phyloP scores from a whole-genome alignment of 2,329 filamentous ascomycete species.

The Fusarium mangiferae region DNA sequence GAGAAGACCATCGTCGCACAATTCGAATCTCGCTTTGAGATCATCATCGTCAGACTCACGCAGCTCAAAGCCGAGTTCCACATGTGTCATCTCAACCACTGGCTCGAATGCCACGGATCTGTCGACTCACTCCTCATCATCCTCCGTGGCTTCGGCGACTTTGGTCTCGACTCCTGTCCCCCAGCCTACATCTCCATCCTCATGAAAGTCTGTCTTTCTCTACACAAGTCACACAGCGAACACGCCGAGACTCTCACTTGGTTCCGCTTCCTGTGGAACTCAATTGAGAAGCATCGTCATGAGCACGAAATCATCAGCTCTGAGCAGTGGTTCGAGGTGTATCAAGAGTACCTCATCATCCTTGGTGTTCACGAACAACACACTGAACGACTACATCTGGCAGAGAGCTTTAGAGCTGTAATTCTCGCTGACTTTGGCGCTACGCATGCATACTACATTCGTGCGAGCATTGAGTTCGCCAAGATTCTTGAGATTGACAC shows the following conservation, averaged over 20 bases:
- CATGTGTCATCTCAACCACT: neutral
- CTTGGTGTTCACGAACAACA: neutral
- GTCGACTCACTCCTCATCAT: neutral
- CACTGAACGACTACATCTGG: neutral
- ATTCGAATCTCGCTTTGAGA: neutral
- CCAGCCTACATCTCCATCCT: neutral
- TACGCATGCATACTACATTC: neutral
- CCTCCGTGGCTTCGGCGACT: neutral
- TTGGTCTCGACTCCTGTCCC: neutral
- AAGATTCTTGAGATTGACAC: neutral
- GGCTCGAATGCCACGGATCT: neutral
- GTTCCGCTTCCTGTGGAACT: constrained; percentile 4
- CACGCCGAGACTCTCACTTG: neutral
- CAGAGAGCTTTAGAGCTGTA: neutral
- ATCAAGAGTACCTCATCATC: neutral
- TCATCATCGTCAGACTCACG: neutral
- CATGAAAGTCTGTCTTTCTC: neutral
- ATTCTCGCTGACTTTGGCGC: neutral
- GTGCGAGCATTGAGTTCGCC: neutral
- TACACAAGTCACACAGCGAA: neutral
- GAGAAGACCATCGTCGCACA: neutral
- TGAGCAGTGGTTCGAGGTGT: constrained; percentile 3
- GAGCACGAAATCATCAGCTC: neutral
- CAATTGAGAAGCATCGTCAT: constrained; percentile 2
- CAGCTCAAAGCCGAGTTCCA: constrained; percentile 1